phyloP scores from a whole-genome alignment of 495 filamentous ascomycete species.

The Aspergillus saccharolyticus region DNA sequence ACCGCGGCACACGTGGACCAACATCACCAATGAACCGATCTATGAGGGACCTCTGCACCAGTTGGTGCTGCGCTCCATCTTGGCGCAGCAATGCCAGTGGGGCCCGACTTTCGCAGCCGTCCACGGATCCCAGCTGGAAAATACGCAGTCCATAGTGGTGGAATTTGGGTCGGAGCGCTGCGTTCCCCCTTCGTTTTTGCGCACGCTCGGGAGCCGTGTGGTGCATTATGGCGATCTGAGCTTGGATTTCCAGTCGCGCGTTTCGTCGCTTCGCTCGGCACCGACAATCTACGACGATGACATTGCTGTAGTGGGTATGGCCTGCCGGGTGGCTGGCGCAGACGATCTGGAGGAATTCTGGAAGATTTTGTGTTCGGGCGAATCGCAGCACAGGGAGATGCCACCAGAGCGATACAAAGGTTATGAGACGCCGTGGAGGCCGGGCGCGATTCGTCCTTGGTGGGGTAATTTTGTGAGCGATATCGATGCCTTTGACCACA shows the following conservation, averaged over 20 bases:
- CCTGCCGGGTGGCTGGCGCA: conserved; percentile 44
- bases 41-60: conserved; percentile 22
- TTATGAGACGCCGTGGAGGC: conserved; percentile 31
- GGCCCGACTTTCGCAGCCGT: conserved; percentile 25
- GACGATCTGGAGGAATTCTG: conserved; percentile 43
- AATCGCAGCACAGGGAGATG: conserved; percentile 41
- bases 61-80: conserved; percentile 33
- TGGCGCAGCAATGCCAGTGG: conserved; percentile 42
- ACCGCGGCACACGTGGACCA: conserved; percentile 24
- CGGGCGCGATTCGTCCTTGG: conserved; percentile 33
- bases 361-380: conserved; percentile 32
- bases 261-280: conserved; percentile 4
- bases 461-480: conserved; percentile 45
- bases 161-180: conserved; percentile 41
- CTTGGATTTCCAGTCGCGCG: conserved; percentile 5
- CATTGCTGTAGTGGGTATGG: conserved; percentile 52
- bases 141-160: conserved; percentile 21
- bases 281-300: conserved; percentile 22
- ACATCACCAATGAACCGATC: conserved; percentile 15
- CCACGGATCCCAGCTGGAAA: conserved; percentile 11
- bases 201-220: conserved; percentile 21
- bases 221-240: conserved; percentile 18
- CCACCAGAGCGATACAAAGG: conserved; percentile 30
- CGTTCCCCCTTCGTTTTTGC: conserved; percentile 33
- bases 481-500: conserved; percentile 45